phyloP scores from a whole-genome alignment of 1,284 basidiomycete species.

The Fomitopsis schrenkii region DNA sequence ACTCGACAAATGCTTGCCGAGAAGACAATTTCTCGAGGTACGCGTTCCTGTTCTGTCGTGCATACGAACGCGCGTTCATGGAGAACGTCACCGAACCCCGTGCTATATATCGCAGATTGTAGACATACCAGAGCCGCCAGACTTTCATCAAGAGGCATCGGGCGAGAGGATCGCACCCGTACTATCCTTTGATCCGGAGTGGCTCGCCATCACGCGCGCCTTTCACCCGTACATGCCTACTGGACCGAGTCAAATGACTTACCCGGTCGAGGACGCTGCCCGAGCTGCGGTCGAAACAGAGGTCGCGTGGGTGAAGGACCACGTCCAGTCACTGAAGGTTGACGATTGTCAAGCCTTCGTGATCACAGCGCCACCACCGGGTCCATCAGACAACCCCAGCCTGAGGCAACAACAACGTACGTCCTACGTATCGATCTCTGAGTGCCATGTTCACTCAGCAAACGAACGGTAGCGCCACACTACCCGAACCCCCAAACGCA shows the following conservation, averaged over 20 bases:
- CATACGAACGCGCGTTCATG: background rate
- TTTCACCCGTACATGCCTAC: slow-evolving; percentile 78
- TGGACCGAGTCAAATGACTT: slow-evolving; percentile 41
- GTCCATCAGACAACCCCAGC: slow-evolving; percentile 4
- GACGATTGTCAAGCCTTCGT: slow-evolving; percentile 68
- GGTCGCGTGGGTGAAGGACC: slow-evolving; percentile 60
- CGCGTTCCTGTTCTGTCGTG: slow-evolving; percentile 6
- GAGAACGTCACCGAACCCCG: background rate
- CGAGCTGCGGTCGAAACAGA: slow-evolving; percentile 59
- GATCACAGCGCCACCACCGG: slow-evolving; percentile 11
- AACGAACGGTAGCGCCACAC: slow-evolving; percentile 51
- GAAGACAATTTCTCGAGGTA: slow-evolving; percentile 85
- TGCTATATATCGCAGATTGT: slow-evolving; percentile 49
- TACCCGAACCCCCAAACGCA: slow-evolving; percentile 92
- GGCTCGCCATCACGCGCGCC: slow-evolving; percentile 91
- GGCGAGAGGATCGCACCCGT: slow-evolving; percentile 8
- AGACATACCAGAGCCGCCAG: slow-evolving; percentile 47
- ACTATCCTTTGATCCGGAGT: slow-evolving; percentile 78
- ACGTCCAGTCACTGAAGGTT: slow-evolving; percentile 43
- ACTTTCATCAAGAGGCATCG: slow-evolving; percentile 1
- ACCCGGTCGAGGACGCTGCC: slow-evolving; percentile 59
- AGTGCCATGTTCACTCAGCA: too few relatives aligned
- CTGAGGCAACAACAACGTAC: slow-evolving; percentile 35
- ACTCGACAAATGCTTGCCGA: slow-evolving; percentile 88
- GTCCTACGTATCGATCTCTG: too few relatives aligned